Evolutionary conservation across 345 rosid species (phyloP).

Genomic region (Eucalyptus sp.): DNA sequence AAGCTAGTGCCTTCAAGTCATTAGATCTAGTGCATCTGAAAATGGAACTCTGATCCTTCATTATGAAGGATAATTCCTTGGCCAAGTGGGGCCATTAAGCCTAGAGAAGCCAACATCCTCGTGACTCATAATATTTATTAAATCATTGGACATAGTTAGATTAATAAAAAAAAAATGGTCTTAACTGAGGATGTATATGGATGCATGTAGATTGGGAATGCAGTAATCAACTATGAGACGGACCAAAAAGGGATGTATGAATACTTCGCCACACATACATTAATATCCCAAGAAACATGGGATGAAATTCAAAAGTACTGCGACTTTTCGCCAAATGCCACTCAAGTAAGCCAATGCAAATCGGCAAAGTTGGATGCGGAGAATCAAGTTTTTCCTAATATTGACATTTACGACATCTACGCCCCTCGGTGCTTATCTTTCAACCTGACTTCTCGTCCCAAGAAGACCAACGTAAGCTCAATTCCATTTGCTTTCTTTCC

Average conservation of each 20-base stretch:
- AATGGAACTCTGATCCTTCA: not conserved
- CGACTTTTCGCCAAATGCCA: conserved; percentile 23
- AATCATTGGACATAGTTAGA: not conserved
- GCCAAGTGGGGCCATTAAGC: not conserved
- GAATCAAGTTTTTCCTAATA: not conserved
- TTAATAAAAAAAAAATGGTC: too few species aligned
- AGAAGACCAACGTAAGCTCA: conserved; percentile 9
- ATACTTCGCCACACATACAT: conserved; percentile 5
- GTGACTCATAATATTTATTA: not conserved
- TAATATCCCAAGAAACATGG: conserved; percentile 33
- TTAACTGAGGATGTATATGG: not conserved
- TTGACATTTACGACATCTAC: conserved; percentile 22
- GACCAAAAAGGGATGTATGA: conserved; percentile 53
- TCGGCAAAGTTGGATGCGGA: conserved; percentile 8
- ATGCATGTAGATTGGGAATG: conserved; percentile 61
- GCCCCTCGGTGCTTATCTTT: conserved; percentile 45
- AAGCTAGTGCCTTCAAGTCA: too few species aligned
- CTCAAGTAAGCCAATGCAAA: conserved; percentile 21
- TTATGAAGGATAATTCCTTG: not conserved
- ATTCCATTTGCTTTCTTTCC: not conserved
- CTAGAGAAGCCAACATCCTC: not conserved
- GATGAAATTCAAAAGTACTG: conserved; percentile 22
- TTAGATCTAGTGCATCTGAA: not conserved
- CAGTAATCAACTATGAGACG: conserved; percentile 62
- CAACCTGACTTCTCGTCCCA: conserved; percentile 41